Evolutionary conservation across 202 grass and related monocot species (phyloP), one percentile per base, ranked within the genome.

Genomic region (Zoysia matrella): DNA sequence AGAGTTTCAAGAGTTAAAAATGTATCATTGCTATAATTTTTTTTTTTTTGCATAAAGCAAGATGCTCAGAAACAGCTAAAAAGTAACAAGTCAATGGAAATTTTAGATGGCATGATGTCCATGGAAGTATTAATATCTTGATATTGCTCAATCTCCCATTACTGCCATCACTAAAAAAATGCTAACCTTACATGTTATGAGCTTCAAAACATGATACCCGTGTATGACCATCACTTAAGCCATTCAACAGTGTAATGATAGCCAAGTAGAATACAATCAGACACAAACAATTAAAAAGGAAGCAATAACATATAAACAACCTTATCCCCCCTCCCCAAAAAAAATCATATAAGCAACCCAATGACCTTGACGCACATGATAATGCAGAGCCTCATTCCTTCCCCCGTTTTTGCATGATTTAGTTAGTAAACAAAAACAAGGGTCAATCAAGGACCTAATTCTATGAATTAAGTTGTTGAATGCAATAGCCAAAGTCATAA

Each of bases 311-410:
- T 22, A 22, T 22, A 22, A 22, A 22, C 22, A 22, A 22, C 22
- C 22, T 22, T 22, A 22, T 22, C 22, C 22, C 22, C 22, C 22
- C 22, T 22, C 22, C 22, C 22, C 22, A 22, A 22, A 22, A 22
- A 22, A 22, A 22, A 22, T 22, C 46, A 73, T 67, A 30, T n/a
- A 71, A 65, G 48, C 11, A 81, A 76, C 30, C 3, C 4, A 9
- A 58, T 2, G 73, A 82, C 3, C 51, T 44, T 47, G 12, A 52
- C 40, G 16, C 9, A 2, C 12, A 65, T 1, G 7, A 10, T 54
- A 83, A 60, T 47, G 45, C 36, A 77, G 52, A 85, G 73, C 41
- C 46, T 41, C 47, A 54, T 16, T 39, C 77, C 53, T 61, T 48
- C 0, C 52, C 0, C 47, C 46, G 57, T 22, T 61, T 42, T 61